Percentiles rank a stretch among this genome's conserved stretches.
Conservation (phyloP, 2,329 filamentous ascomycete genomes). For the Apiospora marii region DNA sequence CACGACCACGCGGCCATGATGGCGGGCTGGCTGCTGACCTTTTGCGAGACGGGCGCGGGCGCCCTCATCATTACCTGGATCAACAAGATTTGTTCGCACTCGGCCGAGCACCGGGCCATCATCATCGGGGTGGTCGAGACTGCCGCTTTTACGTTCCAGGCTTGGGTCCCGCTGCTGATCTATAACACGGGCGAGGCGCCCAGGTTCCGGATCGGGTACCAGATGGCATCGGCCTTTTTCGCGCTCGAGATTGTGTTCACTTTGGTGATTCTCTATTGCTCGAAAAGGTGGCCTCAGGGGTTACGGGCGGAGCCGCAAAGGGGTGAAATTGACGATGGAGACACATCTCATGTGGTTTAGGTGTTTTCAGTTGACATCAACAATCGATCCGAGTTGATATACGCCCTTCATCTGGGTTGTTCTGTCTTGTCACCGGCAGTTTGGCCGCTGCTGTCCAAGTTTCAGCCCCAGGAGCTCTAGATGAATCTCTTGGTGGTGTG, state of each 20-base stretch:
- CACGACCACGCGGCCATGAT: slow-evolving; percentile 45
- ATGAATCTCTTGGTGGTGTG: no score
- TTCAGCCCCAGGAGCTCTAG: no score
- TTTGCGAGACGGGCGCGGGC: slow-evolving; percentile 45
- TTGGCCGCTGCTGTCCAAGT: not conserved
- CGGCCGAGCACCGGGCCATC: slow-evolving; percentile 57
- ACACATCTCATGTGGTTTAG: not conserved
- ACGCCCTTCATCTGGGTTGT: not conserved
- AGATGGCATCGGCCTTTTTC: slow-evolving; percentile 33
- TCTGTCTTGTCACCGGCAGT: not conserved
- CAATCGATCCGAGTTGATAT: not conserved
- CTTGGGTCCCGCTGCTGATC: slow-evolving; percentile 51
- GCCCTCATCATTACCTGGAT: slow-evolving; percentile 53
- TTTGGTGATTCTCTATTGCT: slow-evolving; percentile 29
- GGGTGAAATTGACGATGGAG: not conserved
- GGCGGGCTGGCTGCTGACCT: slow-evolving; percentile 47
- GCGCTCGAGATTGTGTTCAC: slow-evolving; percentile 31
- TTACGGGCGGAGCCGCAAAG: not conserved
- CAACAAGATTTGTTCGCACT: slow-evolving; percentile 53
- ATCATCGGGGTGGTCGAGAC: slow-evolving; percentile 59
- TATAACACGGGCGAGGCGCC: slow-evolving; percentile 47
- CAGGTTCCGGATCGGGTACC: slow-evolving; percentile 49
- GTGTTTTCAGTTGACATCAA: not conserved
- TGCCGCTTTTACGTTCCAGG: slow-evolving; percentile 51
- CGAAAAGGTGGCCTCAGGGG: slow-evolving; percentile 27